Evolutionary conservation across 352 stramenopile genomes (phyloP), one percentile per base, ranked within the genome.

Genomic region (Pythium grandisporangium): DNA sequence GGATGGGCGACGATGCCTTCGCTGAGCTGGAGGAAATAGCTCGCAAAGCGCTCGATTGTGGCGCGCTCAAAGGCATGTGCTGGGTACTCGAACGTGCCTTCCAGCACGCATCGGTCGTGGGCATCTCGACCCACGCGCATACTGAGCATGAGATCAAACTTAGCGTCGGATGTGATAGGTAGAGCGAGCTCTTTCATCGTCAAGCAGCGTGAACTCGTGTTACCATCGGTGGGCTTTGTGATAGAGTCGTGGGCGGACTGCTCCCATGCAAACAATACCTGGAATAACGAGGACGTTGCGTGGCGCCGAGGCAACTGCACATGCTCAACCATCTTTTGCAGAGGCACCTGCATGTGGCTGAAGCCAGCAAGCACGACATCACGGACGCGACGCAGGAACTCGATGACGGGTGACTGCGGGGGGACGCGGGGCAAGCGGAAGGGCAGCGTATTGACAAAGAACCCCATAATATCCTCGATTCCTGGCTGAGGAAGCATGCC

Each of bases 61-160:
- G 24, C 13, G 7, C 55, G 51, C 4, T 55, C 26, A 43, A 83
- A 79, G 14, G 47, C 41, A 13, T 50, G 47, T 0, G 55, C 51
- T 1, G 59, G 48, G 24, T 67, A 83, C 45, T 77, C 63, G 37
- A 83, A 58, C 19, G 55, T 58, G 19, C 70, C 66, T 26, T 83
- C 69, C 6, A 79, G 49, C 2, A 70, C 55, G 0, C 38, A 53
- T 1, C 41, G 26, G 3, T 27, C 39, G 6, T 44, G 11, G 1
- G 1, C 17, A 30, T 56, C 21, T 11, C 21, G 8, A 4, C 29
- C 35, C 6, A 47, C 36, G 2, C 65, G 53, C 67, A 84, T 78
- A 21, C 56, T 74, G 12, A 84, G 48, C 67, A 84, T 84, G 41
- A 80, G 61, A 42, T 80, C 64, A 42, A 84, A 84, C 42, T 80